phyloP scores from a whole-genome alignment of 2,329 filamentous ascomycete species.

The Clonostachys solani region DNA sequence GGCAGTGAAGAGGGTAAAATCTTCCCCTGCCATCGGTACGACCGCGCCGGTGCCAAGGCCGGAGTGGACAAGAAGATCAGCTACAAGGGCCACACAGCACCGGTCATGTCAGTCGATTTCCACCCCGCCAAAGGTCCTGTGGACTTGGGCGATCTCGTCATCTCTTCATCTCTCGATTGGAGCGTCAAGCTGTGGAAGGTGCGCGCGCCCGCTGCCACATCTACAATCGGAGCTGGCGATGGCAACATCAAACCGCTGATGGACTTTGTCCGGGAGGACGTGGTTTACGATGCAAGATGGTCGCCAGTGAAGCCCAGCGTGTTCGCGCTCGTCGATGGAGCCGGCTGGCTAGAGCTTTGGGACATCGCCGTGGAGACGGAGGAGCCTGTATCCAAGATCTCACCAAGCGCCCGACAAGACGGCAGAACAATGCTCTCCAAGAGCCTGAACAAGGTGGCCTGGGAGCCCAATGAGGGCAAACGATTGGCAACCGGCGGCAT shows the following conservation, averaged over 20 bases:
- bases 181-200: slow-evolving; percentile 97
- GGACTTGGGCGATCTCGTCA: slow-evolving; percentile 88
- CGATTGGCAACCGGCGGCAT: slow-evolving; percentile 87
- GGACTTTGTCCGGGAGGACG: slow-evolving; percentile 89
- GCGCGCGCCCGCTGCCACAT: slow-evolving; percentile 71
- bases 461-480: slow-evolving; percentile 87
- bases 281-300: slow-evolving; percentile 96
- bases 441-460: slow-evolving; percentile 90
- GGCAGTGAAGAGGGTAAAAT: slow-evolving; percentile 96
- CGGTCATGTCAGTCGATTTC: slow-evolving; percentile 94
- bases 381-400: slow-evolving; percentile 79
- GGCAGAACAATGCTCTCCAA: slow-evolving; percentile 69
- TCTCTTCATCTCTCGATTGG: slow-evolving; percentile 94
- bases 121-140: slow-evolving; percentile 89
- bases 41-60: slow-evolving; percentile 93
- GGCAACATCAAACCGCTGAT: slow-evolving; percentile 68
- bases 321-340: slow-evolving; percentile 91
- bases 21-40: slow-evolving; percentile 94
- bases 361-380: slow-evolving; percentile 91
- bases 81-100: slow-evolving; percentile 87
- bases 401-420: slow-evolving; percentile 63
- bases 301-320: slow-evolving; percentile 91
- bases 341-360: slow-evolving; percentile 90
- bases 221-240: slow-evolving; percentile 50
- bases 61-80: slow-evolving; percentile 86